Evolutionary conservation across 2,329 filamentous ascomycete species (phyloP).

Genomic region (Neofusicoccum sp.): DNA sequence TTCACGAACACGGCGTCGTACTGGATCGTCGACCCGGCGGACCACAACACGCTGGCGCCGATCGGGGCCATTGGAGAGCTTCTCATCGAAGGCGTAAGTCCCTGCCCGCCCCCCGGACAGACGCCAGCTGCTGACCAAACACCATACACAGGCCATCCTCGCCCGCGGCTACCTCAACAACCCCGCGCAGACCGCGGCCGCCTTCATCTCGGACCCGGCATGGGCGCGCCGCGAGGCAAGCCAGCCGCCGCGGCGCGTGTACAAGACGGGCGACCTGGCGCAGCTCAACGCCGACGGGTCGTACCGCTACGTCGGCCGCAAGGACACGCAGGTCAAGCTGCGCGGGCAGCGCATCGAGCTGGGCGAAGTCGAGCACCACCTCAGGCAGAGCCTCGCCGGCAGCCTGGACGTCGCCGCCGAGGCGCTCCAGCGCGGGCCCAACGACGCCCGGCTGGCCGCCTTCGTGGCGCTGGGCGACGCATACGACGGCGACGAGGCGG

Average conservation of each 20-base stretch:
- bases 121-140: neutral
- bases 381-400: conserved; percentile 23
- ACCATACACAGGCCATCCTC: conserved; percentile 38
- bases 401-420: conserved; percentile 23
- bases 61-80: conserved; percentile 27
- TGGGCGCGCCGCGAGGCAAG: conserved; percentile 24
- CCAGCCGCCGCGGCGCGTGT: conserved; percentile 27
- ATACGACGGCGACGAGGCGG: neutral
- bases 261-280: conserved; percentile 35
- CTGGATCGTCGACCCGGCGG: conserved; percentile 30
- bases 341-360: conserved; percentile 48
- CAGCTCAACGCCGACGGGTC: conserved; percentile 33
- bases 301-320: conserved; percentile 36
- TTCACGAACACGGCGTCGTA: neutral
- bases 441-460: neutral
- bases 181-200: conserved; percentile 29
- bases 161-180: conserved; percentile 35
- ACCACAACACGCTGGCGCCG: conserved; percentile 27
- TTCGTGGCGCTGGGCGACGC: neutral
- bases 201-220: conserved; percentile 31
- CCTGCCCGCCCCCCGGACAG: neutral
- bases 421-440: neutral
- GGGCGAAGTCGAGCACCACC: conserved; percentile 47
- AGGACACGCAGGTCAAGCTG: conserved; percentile 39
- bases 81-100: conserved; percentile 20